Percentiles rank a stretch among this genome's conserved stretches.
Conservation (phyloP, 2,329 filamentous ascomycete genomes). For the Beauveria varroae region DNA sequence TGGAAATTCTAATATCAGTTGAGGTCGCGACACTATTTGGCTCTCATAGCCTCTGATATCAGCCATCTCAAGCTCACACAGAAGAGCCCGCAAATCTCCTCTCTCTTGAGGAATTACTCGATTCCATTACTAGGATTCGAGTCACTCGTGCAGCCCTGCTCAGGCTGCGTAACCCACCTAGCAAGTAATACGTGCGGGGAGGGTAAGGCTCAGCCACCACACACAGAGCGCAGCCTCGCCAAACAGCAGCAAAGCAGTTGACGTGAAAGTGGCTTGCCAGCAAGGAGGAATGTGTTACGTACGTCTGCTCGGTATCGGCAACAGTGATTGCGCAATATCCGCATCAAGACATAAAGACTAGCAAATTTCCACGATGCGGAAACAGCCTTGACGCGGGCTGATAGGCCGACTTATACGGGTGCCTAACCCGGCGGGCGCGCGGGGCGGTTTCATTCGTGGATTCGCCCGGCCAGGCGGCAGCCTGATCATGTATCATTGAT, state of each 20-base stretch:
- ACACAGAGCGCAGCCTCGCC: too few species aligned
- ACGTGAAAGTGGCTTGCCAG: not conserved
- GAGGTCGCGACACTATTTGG: too few species aligned
- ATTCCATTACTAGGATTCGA: too few species aligned
- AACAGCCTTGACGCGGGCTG: not conserved
- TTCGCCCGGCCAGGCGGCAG: not conserved
- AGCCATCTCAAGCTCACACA: too few species aligned
- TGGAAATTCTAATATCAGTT: too few species aligned
- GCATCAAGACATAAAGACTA: not conserved
- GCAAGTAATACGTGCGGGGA: not conserved
- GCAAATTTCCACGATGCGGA: not conserved
- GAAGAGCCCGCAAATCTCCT: too few species aligned
- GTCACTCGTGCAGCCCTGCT: not conserved
- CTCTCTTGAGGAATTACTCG: too few species aligned
- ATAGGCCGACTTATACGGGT: slow-evolving; percentile 3
- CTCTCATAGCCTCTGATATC: too few species aligned
- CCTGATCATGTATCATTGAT: not conserved
- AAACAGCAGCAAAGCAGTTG: not conserved
- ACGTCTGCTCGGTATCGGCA: not conserved
- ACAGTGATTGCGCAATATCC: not conserved
- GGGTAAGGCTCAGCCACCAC: not conserved
- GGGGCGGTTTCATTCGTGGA: not conserved
- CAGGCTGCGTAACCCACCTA: not conserved
- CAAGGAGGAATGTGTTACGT: not conserved
- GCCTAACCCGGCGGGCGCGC: not conserved